Evolutionary conservation across 768 basidiomycete genomes (phyloP).

Genomic region (Mycena rosella): DNA sequence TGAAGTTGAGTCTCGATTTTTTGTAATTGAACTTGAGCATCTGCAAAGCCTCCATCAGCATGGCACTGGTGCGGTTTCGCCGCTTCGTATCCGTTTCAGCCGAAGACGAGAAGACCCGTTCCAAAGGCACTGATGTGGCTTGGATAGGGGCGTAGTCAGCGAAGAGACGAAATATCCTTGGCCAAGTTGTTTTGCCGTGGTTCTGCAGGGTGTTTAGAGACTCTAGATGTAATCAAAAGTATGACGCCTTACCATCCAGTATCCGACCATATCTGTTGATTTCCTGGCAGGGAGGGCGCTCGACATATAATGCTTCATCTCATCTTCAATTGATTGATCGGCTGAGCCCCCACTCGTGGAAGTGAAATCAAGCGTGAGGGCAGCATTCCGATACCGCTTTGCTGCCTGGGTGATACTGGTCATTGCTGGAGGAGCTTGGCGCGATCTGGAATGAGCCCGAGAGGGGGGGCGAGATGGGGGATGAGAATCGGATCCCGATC

Average conservation of each 20-base stretch:
- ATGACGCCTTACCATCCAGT: slow-evolving; percentile 1
- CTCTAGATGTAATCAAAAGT: no score
- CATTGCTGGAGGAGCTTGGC: no score
- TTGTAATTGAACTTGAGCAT: slow-evolving; percentile 24
- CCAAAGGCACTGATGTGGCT: slow-evolving; percentile 2
- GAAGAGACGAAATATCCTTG: slow-evolving; percentile 15
- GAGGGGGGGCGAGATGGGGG: no score
- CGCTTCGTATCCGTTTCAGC: no score
- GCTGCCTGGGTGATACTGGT: no score
- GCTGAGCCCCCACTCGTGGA: neutral
- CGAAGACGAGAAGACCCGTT: slow-evolving; percentile 7
- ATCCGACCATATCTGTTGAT: slow-evolving; percentile 9
- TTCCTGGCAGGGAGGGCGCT: slow-evolving; percentile 2
- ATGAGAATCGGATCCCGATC: no score
- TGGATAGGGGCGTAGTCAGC: slow-evolving; percentile 12
- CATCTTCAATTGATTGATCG: slow-evolving; percentile 1
- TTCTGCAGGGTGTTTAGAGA: slow-evolving; percentile 1
- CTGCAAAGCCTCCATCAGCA: slow-evolving; percentile 4
- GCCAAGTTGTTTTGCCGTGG: slow-evolving; percentile 11
- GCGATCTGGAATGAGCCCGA: no score
- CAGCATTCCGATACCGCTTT: neutral
- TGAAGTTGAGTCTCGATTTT: slow-evolving; percentile 11
- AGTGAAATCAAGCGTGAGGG: neutral
- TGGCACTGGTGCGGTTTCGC: neutral
- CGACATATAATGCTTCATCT: neutral